Evolutionary conservation across 306 rosid species (phyloP), one percentile per base, ranked within the genome.

Genomic region (Ammopiptanthus mongolicus): DNA sequence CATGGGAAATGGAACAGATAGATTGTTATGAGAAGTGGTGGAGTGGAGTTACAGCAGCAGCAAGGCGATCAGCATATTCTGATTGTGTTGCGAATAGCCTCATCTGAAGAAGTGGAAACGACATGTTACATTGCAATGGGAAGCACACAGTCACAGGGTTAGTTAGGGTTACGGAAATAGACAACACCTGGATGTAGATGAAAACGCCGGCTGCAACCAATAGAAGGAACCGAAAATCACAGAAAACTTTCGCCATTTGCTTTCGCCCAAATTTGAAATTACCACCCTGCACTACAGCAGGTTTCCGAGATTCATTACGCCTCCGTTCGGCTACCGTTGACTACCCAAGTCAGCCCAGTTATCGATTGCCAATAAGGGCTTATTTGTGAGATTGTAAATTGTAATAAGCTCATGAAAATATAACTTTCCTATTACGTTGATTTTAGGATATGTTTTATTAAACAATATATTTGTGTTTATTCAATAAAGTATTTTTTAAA

Each of bases 51-150:
- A 91, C 98, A 80, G 97, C 93, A 37, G 80, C 83, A 13, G 98
- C 95, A 10, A 95, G 97, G 85, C 93, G 96, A 87, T 95, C 98
- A 31, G 96, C 94, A 58, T 95, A 95, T 76, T 90, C 76, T 6
- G 97, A 88, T 65, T 95, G 98, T 4, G 97, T 87, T 8, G 91
- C 75, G 71, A 91, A 95, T 72, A 95, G 94, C 86, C 97, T 87
- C 81, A 90, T 75, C 98, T 95, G 82, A 65, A 71, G 31, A 44
- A 65, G 47, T 1, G 42, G 23, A 34, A 71, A 9, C 66, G 34
- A 57, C 57, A 11, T 31, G 55, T 48, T 59, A 73, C 52, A 47
- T 42, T 21, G 14, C 18, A 13, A 55, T 44, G 37, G 69, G 31
- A 62, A 63, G 73, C 37, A 12, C 37, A 44, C 9, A 21, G 44